Evolutionary conservation across 495 filamentous ascomycete species (phyloP).

Genomic region (Pyronema omphalodes): DNA sequence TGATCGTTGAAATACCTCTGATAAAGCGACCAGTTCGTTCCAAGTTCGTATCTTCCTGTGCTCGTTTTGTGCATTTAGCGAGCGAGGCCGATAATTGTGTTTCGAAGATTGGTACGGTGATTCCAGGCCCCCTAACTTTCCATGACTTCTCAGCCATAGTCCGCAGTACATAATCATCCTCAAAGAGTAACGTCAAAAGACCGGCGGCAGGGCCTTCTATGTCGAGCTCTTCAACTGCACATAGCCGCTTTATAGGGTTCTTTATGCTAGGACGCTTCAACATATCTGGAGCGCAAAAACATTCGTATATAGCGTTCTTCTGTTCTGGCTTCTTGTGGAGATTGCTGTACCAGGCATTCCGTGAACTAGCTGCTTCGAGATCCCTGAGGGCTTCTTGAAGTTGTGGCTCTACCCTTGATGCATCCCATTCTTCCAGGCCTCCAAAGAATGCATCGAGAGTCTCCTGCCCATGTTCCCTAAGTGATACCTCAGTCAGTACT

Average conservation of each 20-base stretch:
- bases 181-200: constrained; percentile 19
- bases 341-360: constrained; percentile 12
- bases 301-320: constrained; percentile 19
- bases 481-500: background rate
- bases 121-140: constrained; percentile 10
- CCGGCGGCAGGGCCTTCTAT: constrained; percentile 16
- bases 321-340: constrained; percentile 7
- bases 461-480: constrained; percentile 20
- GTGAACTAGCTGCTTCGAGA: constrained; percentile 7
- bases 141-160: constrained; percentile 16
- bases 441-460: constrained; percentile 21
- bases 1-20: constrained; percentile 15
- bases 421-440: constrained; percentile 19
- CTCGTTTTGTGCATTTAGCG: constrained; percentile 12
- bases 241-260: constrained; percentile 12
- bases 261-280: constrained; percentile 8
- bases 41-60: constrained; percentile 9
- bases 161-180: constrained; percentile 14
- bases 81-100: constrained; percentile 14
- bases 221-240: constrained; percentile 14
- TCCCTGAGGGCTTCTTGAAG: constrained; percentile 10
- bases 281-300: constrained; percentile 20
- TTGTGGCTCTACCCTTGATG: constrained; percentile 15
- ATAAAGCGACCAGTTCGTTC: constrained; percentile 15
- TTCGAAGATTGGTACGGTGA: constrained; percentile 16